Evolutionary conservation across 805 yeast species (phyloP).

Genomic region (Candida multigemmis): DNA sequence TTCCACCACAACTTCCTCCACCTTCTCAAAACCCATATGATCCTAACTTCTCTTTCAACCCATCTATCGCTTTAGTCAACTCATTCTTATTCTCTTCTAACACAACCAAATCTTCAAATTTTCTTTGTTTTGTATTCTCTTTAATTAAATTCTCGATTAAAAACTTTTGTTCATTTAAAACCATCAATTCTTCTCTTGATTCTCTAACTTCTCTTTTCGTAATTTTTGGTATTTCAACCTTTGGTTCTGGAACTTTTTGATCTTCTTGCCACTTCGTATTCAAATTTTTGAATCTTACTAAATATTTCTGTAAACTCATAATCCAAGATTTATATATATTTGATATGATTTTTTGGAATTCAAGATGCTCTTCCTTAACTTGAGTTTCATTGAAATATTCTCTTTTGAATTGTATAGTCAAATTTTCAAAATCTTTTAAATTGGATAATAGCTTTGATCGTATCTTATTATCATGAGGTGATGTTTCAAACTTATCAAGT

Average conservation of each 20-base stretch:
- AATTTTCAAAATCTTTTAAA: constrained; percentile 23
- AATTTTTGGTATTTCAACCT: constrained; percentile 13
- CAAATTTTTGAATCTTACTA: constrained; percentile 54
- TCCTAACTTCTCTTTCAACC: constrained; percentile 45
- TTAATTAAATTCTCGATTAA: constrained; percentile 58
- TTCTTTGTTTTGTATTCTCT: constrained; percentile 54
- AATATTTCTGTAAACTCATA: constrained; percentile 54
- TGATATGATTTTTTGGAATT: constrained; percentile 23
- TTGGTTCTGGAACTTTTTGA: neutral
- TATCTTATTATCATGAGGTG: no score
- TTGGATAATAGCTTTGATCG: constrained; percentile 7
- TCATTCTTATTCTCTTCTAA: constrained; percentile 53
- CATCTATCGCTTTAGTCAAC: constrained; percentile 37
- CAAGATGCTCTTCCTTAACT: constrained; percentile 7
- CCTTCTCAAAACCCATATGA: constrained; percentile 27
- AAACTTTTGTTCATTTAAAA: constrained; percentile 74
- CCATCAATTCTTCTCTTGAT: constrained; percentile 70
- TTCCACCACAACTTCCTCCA: no score
- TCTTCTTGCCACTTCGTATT: constrained; percentile 35
- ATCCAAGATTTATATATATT: constrained; percentile 53
- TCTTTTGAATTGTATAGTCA: constrained; percentile 13
- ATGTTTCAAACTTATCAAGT: no score
- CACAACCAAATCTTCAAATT: constrained; percentile 66
- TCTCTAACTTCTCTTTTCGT: constrained; percentile 48
- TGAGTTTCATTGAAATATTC: constrained; percentile 8